Evolutionary conservation across 148 eudicot species (phyloP).

Genomic region (Fagopyrum tataricum): DNA sequence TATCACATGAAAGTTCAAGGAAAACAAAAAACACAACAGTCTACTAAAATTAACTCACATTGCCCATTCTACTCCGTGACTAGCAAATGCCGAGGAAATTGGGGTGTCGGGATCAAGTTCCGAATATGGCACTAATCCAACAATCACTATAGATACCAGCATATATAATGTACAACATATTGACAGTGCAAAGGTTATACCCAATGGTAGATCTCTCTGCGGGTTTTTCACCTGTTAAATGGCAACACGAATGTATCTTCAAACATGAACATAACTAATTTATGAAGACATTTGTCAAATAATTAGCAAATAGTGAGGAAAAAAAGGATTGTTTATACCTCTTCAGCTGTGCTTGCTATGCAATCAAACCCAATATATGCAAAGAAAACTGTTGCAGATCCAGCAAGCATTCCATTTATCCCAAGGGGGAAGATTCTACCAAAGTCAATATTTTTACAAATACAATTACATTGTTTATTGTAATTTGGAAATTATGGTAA

Average conservation of each 20-base stretch:
- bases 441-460: neutral
- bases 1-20: constrained; percentile 6
- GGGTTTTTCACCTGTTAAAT: constrained; percentile 51
- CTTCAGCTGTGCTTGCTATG: constrained; percentile 58
- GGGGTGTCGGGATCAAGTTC: constrained; percentile 62
- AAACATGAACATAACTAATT: neutral
- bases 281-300: neutral
- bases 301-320: neutral
- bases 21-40: neutral
- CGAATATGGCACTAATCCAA: constrained; percentile 63
- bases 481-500: neutral
- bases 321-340: constrained; percentile 24
- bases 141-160: constrained; percentile 57
- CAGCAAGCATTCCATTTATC: constrained; percentile 54
- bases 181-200: constrained; percentile 48
- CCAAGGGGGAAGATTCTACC: constrained; percentile 55
- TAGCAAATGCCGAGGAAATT: constrained; percentile 63
- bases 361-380: constrained; percentile 63
- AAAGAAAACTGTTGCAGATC: constrained; percentile 60
- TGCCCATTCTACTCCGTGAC: constrained; percentile 64
- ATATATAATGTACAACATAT: constrained; percentile 57
- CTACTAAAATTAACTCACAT: constrained; percentile 36
- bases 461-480: neutral
- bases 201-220: constrained; percentile 57
- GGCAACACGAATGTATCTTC: constrained; percentile 2